A percentile compares a stretch with the other conserved stretches of the same genome.
Evolutionary conservation across 176 grass and related monocot genomes (phyloP).

Genomic region (Tuctoria greenei): DNA sequence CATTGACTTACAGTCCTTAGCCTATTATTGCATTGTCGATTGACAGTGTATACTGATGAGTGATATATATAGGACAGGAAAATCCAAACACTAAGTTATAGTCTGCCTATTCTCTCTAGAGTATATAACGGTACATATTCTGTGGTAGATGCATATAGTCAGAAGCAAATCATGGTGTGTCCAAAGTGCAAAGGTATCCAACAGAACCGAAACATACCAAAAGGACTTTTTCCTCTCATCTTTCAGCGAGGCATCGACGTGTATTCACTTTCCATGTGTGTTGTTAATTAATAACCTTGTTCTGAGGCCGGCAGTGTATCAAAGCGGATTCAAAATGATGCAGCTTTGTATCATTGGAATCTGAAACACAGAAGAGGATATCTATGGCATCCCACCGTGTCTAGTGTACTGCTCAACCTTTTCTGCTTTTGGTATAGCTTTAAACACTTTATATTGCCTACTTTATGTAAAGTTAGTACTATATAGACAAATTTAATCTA

Average conservation of each 20-base stretch:
- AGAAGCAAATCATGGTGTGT: slow-evolving; percentile 28
- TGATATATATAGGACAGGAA: neutral
- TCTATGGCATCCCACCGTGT: slow-evolving; percentile 37
- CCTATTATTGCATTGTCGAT: neutral
- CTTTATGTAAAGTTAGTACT: slow-evolving; percentile 42
- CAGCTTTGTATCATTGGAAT: slow-evolving; percentile 41
- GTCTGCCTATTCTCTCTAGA: neutral
- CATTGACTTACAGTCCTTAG: neutral
- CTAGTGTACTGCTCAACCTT: slow-evolving; percentile 31
- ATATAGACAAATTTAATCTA: neutral
- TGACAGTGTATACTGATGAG: neutral
- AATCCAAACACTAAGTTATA: neutral
- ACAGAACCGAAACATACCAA: slow-evolving; percentile 24
- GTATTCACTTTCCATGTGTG: slow-evolving; percentile 39
- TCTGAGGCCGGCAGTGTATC: slow-evolving; percentile 33
- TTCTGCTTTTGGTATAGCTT: slow-evolving; percentile 37
- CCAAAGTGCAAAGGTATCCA: slow-evolving; percentile 34
- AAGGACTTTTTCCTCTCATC: slow-evolving; percentile 36
- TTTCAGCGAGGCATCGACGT: slow-evolving; percentile 36
- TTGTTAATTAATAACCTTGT: slow-evolving; percentile 12
- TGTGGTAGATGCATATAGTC: slow-evolving; percentile 17
- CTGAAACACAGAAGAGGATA: slow-evolving; percentile 34
- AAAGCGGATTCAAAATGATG: slow-evolving; percentile 50
- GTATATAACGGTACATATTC: neutral
- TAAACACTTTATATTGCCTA: slow-evolving; percentile 28